phyloP scores from a whole-genome alignment of 2,329 filamentous ascomycete genomes.

The Laburnicola sp. region DNA sequence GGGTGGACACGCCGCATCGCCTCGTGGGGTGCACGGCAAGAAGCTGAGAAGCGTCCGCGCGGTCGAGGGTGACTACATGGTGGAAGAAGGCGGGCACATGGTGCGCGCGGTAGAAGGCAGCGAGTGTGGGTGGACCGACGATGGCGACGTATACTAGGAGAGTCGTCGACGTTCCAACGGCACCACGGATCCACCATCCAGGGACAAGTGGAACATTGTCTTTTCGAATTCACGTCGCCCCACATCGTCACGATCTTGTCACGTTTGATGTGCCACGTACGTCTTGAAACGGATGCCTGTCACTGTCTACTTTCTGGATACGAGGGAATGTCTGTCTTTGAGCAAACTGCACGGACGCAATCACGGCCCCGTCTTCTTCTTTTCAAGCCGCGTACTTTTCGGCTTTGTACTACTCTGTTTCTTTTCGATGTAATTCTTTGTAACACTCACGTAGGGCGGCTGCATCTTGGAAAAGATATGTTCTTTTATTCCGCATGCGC shows the following conservation, averaged over 20 bases:
- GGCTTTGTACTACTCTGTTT: background rate
- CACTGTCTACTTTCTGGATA: background rate
- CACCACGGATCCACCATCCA: background rate
- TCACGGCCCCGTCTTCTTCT: background rate
- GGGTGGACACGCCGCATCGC: conserved; percentile 39
- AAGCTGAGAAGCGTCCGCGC: conserved; percentile 50
- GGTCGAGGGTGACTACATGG: conserved; percentile 48
- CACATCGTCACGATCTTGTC: background rate
- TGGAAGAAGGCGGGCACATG: conserved; percentile 48
- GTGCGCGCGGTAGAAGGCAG: conserved; percentile 54
- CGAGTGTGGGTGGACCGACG: conserved; percentile 59
- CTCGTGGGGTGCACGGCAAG: conserved; percentile 41
- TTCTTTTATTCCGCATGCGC: background rate
- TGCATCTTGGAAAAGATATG: background rate
- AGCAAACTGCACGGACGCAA: no score
- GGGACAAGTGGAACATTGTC: no score
- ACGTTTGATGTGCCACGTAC: conserved; percentile 2
- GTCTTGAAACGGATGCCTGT: background rate
- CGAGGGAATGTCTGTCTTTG: background rate
- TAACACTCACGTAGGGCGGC: background rate
- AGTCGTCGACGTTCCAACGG: background rate
- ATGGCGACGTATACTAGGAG: conserved; percentile 42
- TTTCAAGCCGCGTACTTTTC: background rate
- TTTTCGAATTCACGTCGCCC: background rate
- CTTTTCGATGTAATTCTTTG: background rate